These are phyloP conservation scores for Dendrocalamus latiflorus DNA, from an alignment of 202 grass and related monocot species.

Conservation along the genomic window DNA sequence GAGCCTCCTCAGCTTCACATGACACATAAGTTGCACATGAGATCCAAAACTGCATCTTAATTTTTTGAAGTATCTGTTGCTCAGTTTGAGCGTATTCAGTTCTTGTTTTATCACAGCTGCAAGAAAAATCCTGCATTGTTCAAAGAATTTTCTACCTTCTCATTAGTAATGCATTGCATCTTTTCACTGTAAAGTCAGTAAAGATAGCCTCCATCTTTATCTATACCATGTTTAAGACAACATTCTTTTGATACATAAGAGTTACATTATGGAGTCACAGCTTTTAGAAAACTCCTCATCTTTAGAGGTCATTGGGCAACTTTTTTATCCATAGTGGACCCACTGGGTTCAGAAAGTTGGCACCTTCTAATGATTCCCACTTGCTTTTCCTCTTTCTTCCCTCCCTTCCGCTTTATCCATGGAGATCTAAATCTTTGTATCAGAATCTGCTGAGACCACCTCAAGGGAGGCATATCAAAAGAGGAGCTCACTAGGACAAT, in stretches of 20 bases:
- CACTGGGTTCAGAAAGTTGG: constrained; percentile 36
- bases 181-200: background rate
- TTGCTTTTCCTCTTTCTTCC: constrained; percentile 20
- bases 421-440: constrained; percentile 39
- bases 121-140: constrained; percentile 21
- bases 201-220: constrained; percentile 13
- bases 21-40: background rate
- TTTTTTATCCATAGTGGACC: constrained; percentile 28
- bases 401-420: constrained; percentile 28
- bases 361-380: constrained; percentile 41
- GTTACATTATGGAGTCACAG: constrained; percentile 8
- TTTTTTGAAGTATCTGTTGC: background rate
- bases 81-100: constrained; percentile 6
- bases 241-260: constrained; percentile 19
- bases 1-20: background rate
- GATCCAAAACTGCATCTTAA: background rate
- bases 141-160: constrained; percentile 9
- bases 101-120: constrained; percentile 24
- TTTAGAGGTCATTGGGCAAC: constrained; percentile 19
- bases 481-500: constrained; percentile 22
- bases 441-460: constrained; percentile 48
- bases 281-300: constrained; percentile 26
- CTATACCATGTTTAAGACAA: constrained; percentile 6
- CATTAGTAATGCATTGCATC: background rate
- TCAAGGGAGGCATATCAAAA: constrained; percentile 40